Evolutionary conservation across 805 yeast species (phyloP), one percentile per base, ranked within the genome.

Genomic region (Jamesozyma lodderae): DNA sequence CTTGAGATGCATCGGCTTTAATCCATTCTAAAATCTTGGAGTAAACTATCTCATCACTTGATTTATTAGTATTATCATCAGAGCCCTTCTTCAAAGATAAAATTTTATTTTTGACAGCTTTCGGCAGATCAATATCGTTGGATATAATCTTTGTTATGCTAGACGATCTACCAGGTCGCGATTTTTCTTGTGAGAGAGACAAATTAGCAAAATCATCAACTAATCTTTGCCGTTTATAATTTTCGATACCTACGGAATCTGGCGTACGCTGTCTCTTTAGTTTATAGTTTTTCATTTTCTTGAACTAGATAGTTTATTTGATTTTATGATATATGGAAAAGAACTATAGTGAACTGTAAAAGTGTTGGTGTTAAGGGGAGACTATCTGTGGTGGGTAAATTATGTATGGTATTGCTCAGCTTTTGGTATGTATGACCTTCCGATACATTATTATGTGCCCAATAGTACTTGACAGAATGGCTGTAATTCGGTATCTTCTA

Each of bases 141-240:
- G 38, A 27, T 1, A 42, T 26, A 19, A 38, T 33, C 2, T 40
- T 43, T 14, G 40, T 31, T 6, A 36, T 27, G 14, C 30, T 14
- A 14, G 27, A n/a, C 13, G 21, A 13, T 3, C 16, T 14, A 10
- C 16, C 5, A 7, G 15, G 9, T 9, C n/a, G 7, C 14, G 15
- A 14, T 20, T 25, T 14, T 16, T 24, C 29, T 25, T 34, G 33
- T n/a, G 35, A 23, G 8, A 61, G 30, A 2, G 55, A 42, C n/a
- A 64, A 34, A 11, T 48, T 53, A 19, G 52, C 59, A 14, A 64
- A 47, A 42, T 62, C 67, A 16, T 51, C 48, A 1, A 61, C 41
- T 6, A 64, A 43, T 25, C 51, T 46, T 31, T 48, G 57, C 31
- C 55, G 52, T 41, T 64, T 64, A 46, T 61, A 56, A 31, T 60